phyloP scores from a whole-genome alignment of 371 early-diverging fungal genomes.

The Capniomyces stellatus region DNA sequence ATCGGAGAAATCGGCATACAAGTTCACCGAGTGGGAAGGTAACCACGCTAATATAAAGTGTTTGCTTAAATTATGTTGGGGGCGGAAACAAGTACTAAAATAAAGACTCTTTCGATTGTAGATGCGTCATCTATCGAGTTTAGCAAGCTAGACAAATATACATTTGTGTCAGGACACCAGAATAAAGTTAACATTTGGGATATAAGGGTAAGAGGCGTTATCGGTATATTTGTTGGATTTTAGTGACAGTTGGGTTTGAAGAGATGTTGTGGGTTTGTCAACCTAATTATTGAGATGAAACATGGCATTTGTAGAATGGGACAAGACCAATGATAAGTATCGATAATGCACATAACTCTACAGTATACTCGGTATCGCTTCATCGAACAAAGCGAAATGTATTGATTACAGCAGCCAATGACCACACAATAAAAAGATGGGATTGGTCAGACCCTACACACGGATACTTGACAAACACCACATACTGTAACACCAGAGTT shows the following conservation, averaged over 20 bases:
- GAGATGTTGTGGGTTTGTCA: too few species aligned
- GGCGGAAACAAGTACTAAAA: background rate
- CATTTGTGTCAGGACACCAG: slow-evolving; percentile 3
- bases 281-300: too few species aligned
- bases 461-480: background rate
- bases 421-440: slow-evolving; percentile 2
- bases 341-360: slow-evolving; percentile 1
- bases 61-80: background rate
- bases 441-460: background rate
- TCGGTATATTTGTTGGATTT: background rate
- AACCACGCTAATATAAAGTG: background rate
- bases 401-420: background rate
- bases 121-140: slow-evolving; percentile 1
- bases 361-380: slow-evolving; percentile 2
- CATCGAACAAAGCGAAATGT: background rate
- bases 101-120: background rate
- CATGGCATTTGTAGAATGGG: background rate
- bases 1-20: background rate
- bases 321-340: background rate
- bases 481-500: background rate
- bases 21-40: slow-evolving; percentile 2
- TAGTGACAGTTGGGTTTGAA: background rate
- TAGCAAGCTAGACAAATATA: slow-evolving; percentile 1
- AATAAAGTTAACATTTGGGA: slow-evolving; percentile 3
- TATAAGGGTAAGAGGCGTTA: background rate